Conservation (phyloP, 2,329 filamentous ascomycete species). For the Cladophialophora exuberans region DNA sequence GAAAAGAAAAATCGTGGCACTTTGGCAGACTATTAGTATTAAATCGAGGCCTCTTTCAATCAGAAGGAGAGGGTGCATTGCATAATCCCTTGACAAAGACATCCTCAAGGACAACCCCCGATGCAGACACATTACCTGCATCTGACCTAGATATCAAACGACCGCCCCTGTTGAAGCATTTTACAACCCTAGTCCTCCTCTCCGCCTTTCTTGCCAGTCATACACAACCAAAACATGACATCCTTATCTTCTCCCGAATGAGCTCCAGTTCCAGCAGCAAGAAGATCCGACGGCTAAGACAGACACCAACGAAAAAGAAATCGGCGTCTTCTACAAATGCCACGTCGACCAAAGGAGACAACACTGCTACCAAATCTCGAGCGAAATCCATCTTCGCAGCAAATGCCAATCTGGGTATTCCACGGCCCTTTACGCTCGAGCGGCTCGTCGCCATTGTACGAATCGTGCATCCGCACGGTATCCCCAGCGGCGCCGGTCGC, state of each 20-base stretch:
- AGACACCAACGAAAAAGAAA: constrained; percentile 38
- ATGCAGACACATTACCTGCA: not conserved
- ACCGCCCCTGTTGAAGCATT: constrained; percentile 44
- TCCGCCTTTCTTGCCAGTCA: constrained; percentile 53
- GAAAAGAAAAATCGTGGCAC: constrained; percentile 68
- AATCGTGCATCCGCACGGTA: constrained; percentile 49
- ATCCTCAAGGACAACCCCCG: not conserved
- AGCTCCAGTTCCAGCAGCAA: constrained; percentile 48
- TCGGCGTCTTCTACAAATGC: constrained; percentile 5
- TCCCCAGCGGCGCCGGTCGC: constrained; percentile 36
- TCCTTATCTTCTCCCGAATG: constrained; percentile 54
- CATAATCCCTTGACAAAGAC: constrained; percentile 37
- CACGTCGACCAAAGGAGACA: constrained; percentile 15
- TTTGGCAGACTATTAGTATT: constrained; percentile 78
- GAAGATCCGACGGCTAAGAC: constrained; percentile 44
- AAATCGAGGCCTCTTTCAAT: constrained; percentile 50
- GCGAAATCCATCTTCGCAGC: constrained; percentile 21
- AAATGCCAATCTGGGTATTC: constrained; percentile 13
- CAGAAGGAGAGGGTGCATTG: constrained; percentile 49
- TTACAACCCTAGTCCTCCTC: constrained; percentile 51
- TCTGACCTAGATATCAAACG: not conserved
- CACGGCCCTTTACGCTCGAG: constrained; percentile 48
- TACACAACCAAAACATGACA: constrained; percentile 51
- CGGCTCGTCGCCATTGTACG: constrained; percentile 52
- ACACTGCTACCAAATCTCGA: constrained; percentile 39